Conservation (phyloP, 192 early-diverging fungal species). For the Globomyces pollinis-pini region DNA sequence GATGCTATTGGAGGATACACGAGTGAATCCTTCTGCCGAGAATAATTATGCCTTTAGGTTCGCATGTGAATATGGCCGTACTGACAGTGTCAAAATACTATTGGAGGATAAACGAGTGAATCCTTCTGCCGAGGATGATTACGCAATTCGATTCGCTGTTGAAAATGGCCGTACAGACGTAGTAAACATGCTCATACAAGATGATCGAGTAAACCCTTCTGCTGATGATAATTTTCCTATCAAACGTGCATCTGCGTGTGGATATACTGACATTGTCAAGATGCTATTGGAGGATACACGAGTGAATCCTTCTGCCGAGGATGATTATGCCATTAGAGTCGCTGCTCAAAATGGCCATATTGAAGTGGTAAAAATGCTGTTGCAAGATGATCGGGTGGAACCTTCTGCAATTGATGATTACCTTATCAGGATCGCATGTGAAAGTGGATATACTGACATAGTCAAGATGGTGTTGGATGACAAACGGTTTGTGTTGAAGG, state of each 20-base stretch:
- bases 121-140: no score
- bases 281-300: not conserved
- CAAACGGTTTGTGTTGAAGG: not conserved
- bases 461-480: not conserved
- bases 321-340: not conserved
- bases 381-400: not conserved
- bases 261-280: not conserved
- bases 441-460: not conserved
- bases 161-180: not conserved
- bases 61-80: not conserved
- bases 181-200: no score
- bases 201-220: no score
- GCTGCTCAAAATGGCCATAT: not conserved
- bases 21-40: conserved; percentile 2
- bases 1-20: not conserved
- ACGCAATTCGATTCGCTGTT: conserved; percentile 1
- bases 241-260: no score
- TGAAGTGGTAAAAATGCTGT: not conserved
- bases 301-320: not conserved
- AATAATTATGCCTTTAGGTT: not conserved
- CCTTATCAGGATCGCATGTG: not conserved
- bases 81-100: not conserved
- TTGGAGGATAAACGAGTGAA: not conserved
- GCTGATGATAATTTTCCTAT: no score
- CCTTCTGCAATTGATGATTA: not conserved